These are phyloP conservation scores for Amphirosellinia nigrospora DNA, from an alignment of 495 filamentous ascomycete species.

Conservation along the genomic window DNA sequence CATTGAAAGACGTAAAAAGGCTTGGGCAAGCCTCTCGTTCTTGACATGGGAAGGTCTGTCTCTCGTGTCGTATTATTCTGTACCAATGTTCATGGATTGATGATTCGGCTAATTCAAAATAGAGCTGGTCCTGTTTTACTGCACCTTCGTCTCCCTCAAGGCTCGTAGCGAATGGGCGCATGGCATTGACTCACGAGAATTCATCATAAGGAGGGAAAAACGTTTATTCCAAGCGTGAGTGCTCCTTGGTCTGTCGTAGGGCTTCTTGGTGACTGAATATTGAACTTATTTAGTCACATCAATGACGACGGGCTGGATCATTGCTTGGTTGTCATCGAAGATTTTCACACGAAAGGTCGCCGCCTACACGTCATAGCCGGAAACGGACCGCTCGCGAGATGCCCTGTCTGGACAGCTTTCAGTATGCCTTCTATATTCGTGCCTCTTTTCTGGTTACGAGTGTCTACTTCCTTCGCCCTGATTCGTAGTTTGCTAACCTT, in stretches of 20 bases:
- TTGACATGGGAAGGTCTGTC: conserved; percentile 61
- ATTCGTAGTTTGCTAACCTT: neutral
- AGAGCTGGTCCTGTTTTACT: conserved; percentile 81
- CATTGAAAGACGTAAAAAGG: conserved; percentile 48
- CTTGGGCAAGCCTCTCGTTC: conserved; percentile 60
- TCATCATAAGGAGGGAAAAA: conserved; percentile 66
- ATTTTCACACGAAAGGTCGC: conserved; percentile 66
- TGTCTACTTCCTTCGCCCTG: neutral
- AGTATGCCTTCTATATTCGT: conserved; percentile 42
- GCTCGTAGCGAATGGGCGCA: conserved; percentile 65
- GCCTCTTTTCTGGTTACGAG: neutral
- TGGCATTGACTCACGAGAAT: conserved; percentile 61
- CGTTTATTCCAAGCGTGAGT: conserved; percentile 73
- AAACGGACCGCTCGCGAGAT: conserved; percentile 55
- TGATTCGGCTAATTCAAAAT: conserved; percentile 25
- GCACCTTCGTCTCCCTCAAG: conserved; percentile 76
- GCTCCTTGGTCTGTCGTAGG: neutral
- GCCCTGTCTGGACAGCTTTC: conserved; percentile 80
- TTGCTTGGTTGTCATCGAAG: conserved; percentile 73
- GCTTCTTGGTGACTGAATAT: conserved; percentile 27
- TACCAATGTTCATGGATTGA: neutral
- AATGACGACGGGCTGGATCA: conserved; percentile 73
- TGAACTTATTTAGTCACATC: conserved; percentile 62
- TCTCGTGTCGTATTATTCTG: neutral
- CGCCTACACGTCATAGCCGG: conserved; percentile 59